These are phyloP conservation scores for Echium plantagineum DNA, from an alignment of 257 asterid genomes.

Conservation along the genomic window DNA sequence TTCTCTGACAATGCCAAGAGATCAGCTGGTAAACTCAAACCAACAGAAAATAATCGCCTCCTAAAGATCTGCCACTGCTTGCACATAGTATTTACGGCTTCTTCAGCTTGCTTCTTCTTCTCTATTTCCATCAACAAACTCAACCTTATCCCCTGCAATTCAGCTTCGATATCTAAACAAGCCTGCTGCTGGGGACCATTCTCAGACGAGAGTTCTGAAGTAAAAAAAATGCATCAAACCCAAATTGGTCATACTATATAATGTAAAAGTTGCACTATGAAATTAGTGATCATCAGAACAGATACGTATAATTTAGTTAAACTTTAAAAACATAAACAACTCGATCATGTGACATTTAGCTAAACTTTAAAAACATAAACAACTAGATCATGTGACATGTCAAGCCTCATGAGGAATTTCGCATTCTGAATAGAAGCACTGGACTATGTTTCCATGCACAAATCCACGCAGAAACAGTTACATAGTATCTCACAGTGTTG, in stretches of 20 bases:
- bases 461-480: neutral
- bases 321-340: too few species aligned
- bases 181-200: constrained; percentile 30
- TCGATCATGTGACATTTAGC: too few species aligned
- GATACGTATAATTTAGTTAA: too few species aligned
- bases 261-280: constrained; percentile 5
- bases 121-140: constrained; percentile 76
- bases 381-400: too few species aligned
- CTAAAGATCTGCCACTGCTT: constrained; percentile 55
- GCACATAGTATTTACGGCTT: constrained; percentile 37
- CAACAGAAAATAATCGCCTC: constrained; percentile 48
- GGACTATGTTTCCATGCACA: too few species aligned
- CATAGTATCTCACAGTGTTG: neutral
- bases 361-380: too few species aligned
- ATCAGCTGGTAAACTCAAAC: constrained; percentile 55
- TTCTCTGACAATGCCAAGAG: constrained; percentile 31
- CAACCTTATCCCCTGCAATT: constrained; percentile 57
- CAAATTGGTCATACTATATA: constrained; percentile 1
- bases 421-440: too few species aligned
- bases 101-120: constrained; percentile 78
- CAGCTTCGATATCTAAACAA: constrained; percentile 69
- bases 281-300: neutral
- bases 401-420: too few species aligned
- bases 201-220: constrained; percentile 73
- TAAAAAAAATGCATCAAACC: constrained; percentile 22